Evolutionary conservation across 2,329 filamentous ascomycete species (phyloP).

Genomic region (Colletotrichum siamense): DNA sequence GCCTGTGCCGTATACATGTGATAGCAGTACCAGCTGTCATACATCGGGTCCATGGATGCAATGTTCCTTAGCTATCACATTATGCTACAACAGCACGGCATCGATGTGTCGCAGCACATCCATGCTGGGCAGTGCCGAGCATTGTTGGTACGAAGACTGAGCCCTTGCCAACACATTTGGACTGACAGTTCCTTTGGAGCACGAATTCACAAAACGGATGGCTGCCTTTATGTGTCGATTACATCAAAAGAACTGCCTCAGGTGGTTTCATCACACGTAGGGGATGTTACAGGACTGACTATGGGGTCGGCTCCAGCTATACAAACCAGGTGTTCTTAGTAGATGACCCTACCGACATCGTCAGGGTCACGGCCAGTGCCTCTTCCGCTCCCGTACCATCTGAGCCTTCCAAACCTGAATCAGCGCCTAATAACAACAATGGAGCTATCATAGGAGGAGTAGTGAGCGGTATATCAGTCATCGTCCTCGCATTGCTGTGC

Average conservation of each 20-base stretch:
- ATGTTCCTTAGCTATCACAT: not conserved
- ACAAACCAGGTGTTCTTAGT: not conserved
- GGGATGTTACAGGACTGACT: not conserved
- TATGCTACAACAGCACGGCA: rapidly evolving
- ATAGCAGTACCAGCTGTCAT: not conserved
- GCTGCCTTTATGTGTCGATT: not conserved
- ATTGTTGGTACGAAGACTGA: not conserved
- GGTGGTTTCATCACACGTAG: not conserved
- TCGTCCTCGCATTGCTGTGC: not conserved
- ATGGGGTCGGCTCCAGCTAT: not conserved
- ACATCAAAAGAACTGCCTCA: not conserved
- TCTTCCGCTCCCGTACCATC: not conserved
- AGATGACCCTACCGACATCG: not conserved
- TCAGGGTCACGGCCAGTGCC: not conserved
- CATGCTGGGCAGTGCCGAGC: not conserved
- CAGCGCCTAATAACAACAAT: not conserved
- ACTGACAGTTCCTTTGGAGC: not conserved
- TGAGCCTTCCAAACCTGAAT: not conserved
- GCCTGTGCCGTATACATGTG: not conserved
- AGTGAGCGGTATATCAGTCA: not conserved
- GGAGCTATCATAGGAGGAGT: not conserved
- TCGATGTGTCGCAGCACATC: not conserved
- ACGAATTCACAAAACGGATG: not conserved
- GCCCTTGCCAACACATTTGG: rapidly evolving
- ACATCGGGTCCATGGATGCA: not conserved